Evolutionary conservation across 225 moss, liverwort and hornwort species (phyloP).

Genomic region (Asterella californica): DNA sequence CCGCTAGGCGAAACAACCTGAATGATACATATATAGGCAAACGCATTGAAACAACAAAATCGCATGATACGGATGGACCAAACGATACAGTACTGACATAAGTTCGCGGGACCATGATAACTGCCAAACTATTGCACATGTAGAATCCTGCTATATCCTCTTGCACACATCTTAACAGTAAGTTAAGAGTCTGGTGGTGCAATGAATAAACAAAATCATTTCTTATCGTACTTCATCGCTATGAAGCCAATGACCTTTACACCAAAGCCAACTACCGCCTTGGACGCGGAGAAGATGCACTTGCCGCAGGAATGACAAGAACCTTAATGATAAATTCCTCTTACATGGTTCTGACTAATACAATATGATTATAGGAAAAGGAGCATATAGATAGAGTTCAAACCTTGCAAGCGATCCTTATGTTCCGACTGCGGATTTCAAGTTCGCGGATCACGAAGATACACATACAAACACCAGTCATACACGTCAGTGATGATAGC

Average conservation of each 20-base stretch:
- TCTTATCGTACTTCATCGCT: neutral
- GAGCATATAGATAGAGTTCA: neutral
- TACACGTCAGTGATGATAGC: neutral
- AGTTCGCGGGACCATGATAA: too few relatives aligned
- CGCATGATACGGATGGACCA: too few relatives aligned
- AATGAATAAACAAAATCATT: neutral
- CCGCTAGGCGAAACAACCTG: too few relatives aligned
- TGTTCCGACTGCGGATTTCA: slow-evolving; percentile 54
- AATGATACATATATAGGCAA: too few relatives aligned
- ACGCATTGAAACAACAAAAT: too few relatives aligned
- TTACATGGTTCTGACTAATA: neutral
- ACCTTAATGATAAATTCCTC: neutral
- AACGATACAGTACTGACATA: too few relatives aligned
- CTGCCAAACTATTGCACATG: too few relatives aligned
- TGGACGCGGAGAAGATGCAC: neutral
- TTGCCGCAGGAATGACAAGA: neutral
- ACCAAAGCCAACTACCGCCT: neutral
- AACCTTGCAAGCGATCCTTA: slow-evolving; percentile 72
- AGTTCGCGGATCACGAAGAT: slow-evolving; percentile 15
- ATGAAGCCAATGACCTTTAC: neutral
- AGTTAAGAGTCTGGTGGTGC: neutral
- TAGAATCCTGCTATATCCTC: too few relatives aligned
- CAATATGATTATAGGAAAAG: neutral
- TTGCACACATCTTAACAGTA: neutral
- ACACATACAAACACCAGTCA: neutral